A percentile compares a stretch with the other conserved stretches of the same genome.
Conservation (phyloP, 2,329 filamentous ascomycete genomes). For the Hymenoscyphus fructigenus region DNA sequence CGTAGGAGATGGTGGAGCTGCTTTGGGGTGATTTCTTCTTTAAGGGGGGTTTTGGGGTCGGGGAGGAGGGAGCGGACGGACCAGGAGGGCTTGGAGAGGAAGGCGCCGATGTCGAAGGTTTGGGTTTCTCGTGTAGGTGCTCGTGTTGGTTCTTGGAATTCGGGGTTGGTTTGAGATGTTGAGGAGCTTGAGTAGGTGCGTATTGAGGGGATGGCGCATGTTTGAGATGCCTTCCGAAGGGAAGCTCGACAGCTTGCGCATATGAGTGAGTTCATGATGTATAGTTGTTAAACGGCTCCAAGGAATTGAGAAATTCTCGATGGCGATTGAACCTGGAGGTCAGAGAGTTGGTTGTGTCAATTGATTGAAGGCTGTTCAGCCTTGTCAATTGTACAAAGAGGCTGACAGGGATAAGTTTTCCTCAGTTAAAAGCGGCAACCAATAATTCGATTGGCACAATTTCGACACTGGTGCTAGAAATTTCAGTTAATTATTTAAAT, state of each 20-base stretch:
- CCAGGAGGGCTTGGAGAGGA: conserved; percentile 75
- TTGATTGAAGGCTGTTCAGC: too few relatives aligned
- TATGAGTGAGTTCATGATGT: conserved; percentile 21
- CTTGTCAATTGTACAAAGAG: too few relatives aligned
- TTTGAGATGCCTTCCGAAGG: conserved; percentile 7
- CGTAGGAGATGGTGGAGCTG: conserved; percentile 83
- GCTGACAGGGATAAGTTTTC: too few relatives aligned
- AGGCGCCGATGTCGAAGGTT: conserved; percentile 33
- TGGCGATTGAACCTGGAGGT: not conserved
- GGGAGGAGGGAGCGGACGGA: conserved; percentile 76
- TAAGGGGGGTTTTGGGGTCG: conserved; percentile 18
- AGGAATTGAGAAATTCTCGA: not conserved
- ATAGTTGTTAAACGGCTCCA: not conserved
- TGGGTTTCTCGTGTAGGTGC: not conserved
- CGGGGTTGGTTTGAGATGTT: not conserved
- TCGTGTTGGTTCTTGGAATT: not conserved
- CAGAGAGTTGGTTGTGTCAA: too few relatives aligned
- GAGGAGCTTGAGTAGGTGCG: conserved; percentile 12
- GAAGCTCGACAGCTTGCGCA: conserved; percentile 24
- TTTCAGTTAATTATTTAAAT: too few relatives aligned
- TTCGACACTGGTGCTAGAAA: too few relatives aligned
- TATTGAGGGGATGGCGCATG: not conserved
- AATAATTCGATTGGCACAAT: too few relatives aligned
- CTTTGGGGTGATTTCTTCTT: conserved; percentile 49
- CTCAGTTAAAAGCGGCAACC: too few relatives aligned